These are phyloP conservation scores for Isabelozyma rhagii DNA, from an alignment of 805 yeast species.

Conservation along the genomic window DNA sequence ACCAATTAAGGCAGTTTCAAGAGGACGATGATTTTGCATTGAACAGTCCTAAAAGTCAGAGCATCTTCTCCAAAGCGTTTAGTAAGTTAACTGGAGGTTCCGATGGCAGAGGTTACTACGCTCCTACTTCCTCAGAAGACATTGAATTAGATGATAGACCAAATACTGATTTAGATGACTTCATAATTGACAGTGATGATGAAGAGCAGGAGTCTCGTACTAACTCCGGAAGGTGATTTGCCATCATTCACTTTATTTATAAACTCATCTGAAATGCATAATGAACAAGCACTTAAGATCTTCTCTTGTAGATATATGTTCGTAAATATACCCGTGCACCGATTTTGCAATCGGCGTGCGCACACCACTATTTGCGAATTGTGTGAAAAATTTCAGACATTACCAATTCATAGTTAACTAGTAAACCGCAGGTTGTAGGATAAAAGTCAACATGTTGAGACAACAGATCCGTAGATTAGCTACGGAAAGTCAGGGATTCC, in stretches of 20 bases:
- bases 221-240: background rate
- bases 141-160: constrained; percentile 41
- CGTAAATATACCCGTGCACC: background rate
- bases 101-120: constrained; percentile 20
- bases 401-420: background rate
- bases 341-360: background rate
- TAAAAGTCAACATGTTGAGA: constrained; percentile 17
- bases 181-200: constrained; percentile 50
- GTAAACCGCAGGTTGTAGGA: background rate
- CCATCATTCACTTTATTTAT: background rate
- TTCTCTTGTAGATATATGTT: too few species aligned
- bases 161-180: constrained; percentile 29
- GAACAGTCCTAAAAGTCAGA: constrained; percentile 21
- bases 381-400: background rate
- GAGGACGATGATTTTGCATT: constrained; percentile 22
- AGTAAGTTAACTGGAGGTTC: constrained; percentile 25
- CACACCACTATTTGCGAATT: background rate
- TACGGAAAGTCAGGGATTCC: constrained; percentile 21
- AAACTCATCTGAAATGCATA: background rate
- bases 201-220: constrained; percentile 17
- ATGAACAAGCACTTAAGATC: background rate
- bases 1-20: constrained; percentile 35
- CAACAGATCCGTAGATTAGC: constrained; percentile 28
- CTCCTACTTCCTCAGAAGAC: constrained; percentile 27
- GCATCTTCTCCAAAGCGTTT: constrained; percentile 35